A percentile compares a stretch with the other conserved stretches of the same genome.
Evolutionary conservation across 805 yeast genomes (phyloP).

Genomic region (Cyberlindnera subsufficiens): DNA sequence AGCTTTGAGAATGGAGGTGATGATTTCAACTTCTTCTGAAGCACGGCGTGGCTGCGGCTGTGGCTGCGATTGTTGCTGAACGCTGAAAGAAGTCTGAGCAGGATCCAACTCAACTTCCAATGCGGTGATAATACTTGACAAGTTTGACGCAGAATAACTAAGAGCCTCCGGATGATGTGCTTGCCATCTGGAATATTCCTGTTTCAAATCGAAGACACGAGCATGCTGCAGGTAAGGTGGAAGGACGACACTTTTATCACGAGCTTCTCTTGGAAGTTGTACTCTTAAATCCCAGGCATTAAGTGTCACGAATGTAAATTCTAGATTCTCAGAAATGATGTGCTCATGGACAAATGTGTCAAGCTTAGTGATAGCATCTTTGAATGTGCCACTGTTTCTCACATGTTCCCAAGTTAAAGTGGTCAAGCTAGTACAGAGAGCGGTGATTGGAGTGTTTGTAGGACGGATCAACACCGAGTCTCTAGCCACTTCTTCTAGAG

Average conservation of each 20-base stretch:
- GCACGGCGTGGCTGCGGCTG: slow-evolving; percentile 33
- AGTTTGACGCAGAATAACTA: slow-evolving; percentile 24
- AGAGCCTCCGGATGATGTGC: slow-evolving; percentile 48
- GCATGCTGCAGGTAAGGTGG: slow-evolving; percentile 77
- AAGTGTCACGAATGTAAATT: slow-evolving; percentile 61
- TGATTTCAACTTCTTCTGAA: slow-evolving; percentile 38
- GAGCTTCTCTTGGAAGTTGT: slow-evolving; percentile 72
- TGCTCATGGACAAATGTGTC: slow-evolving; percentile 44
- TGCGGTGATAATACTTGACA: slow-evolving; percentile 24
- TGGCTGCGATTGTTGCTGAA: slow-evolving; percentile 8
- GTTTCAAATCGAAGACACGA: slow-evolving; percentile 65
- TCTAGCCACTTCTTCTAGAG: slow-evolving; percentile 36
- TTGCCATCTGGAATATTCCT: slow-evolving; percentile 73
- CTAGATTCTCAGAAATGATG: slow-evolving; percentile 35
- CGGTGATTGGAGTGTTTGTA: slow-evolving; percentile 58
- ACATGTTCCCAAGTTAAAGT: slow-evolving; percentile 58
- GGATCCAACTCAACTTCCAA: slow-evolving; percentile 21
- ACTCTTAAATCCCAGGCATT: slow-evolving; percentile 72
- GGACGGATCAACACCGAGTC: slow-evolving; percentile 53
- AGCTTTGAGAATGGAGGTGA: slow-evolving; percentile 38
- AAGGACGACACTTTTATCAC: slow-evolving; percentile 64
- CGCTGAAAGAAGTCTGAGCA: slow-evolving; percentile 10
- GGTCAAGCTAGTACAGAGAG: slow-evolving; percentile 45
- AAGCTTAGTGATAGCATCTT: slow-evolving; percentile 54
- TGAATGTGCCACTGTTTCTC: slow-evolving; percentile 49